Evolutionary conservation across 805 yeast species (phyloP), one percentile per base, ranked within the genome.

Genomic region (Saccharomycopsis guyanensis): DNA sequence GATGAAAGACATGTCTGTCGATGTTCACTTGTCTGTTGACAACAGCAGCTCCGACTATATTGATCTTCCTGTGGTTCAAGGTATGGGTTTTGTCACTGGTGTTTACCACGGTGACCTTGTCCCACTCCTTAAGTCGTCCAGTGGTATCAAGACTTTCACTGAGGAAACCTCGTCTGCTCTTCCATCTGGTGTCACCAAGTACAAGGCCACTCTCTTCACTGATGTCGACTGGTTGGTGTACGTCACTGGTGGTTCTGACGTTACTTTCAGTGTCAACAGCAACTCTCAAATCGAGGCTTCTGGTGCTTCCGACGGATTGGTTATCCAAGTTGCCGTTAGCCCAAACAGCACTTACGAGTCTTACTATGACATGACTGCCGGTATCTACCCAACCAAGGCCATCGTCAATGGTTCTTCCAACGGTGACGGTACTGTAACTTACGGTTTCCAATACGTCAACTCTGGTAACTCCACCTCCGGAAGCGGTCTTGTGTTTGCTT

Each of bases 21-120:
- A 38, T 23, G 51, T 50, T 12, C 33, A 22, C 12, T 15, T 50
- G 3, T 31, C 38, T 22, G 32, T 15, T 15, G 34, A 18, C 15
- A n/a, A 23, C 18, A 38, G 50, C 58, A 54, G 40, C 15, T 46
- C 56, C 13, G 76, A 76, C 39, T 68, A 64, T 29, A 58, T 80
- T 43, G 66, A 66, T 29, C 59, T 75, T 33, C 89, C 91, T 3
- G 57, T 84, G 45, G 84, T 82, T 4, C 89, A 83, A 61, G 97
- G 97, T 45, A 42, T 42, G 72, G 96, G 96, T 4, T 78, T 85
- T 52, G 76, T 85, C 13, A 82, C 95, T 27, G 86, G 80, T 23
- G 62, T 74, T 22, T 81, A 73, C 52, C 70, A 73, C 57, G 72
- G 72, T 38, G 64, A 68, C 49, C 63, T 80, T 55, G 68, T 69